Evolutionary conservation across 1,284 basidiomycete genomes (phyloP).

Genomic region (Ceratobasidium sp.): DNA sequence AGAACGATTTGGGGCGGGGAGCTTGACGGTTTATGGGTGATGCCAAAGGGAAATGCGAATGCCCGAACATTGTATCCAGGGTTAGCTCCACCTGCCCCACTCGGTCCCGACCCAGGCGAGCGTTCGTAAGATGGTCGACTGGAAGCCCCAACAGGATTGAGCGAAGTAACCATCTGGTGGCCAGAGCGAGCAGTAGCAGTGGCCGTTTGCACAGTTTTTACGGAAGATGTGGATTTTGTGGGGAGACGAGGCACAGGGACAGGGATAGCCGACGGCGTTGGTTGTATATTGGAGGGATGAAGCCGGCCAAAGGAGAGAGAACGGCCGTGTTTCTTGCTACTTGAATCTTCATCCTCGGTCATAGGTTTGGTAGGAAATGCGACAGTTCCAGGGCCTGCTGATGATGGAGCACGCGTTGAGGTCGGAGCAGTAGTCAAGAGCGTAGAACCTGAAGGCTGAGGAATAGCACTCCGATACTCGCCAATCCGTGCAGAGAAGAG

Average conservation of each 20-base stretch:
- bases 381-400: slow-evolving; percentile 32
- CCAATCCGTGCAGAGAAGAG: slow-evolving; percentile 17
- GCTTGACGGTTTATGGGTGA: slow-evolving; percentile 4
- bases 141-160: neutral
- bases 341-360: neutral
- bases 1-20: slow-evolving; percentile 34
- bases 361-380: slow-evolving; percentile 6
- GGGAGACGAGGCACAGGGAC: neutral
- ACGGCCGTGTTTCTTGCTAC: slow-evolving; percentile 31
- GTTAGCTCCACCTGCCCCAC: slow-evolving; percentile 10
- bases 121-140: slow-evolving; percentile 25
- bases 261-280: slow-evolving; percentile 3
- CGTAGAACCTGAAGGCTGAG: slow-evolving; percentile 48
- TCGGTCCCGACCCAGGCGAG: slow-evolving; percentile 3
- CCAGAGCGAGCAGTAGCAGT: neutral
- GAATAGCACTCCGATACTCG: slow-evolving; percentile 50
- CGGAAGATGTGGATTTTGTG: neutral
- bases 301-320: slow-evolving; percentile 27
- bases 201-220: neutral
- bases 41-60: slow-evolving; percentile 30
- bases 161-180: slow-evolving; percentile 1
- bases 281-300: neutral
- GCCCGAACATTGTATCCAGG: slow-evolving; percentile 15
- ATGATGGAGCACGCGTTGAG: slow-evolving; percentile 1
- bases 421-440: slow-evolving; percentile 45